phyloP scores from a whole-genome alignment of 2,329 filamentous ascomycete genomes.

The Venturia effusa region DNA sequence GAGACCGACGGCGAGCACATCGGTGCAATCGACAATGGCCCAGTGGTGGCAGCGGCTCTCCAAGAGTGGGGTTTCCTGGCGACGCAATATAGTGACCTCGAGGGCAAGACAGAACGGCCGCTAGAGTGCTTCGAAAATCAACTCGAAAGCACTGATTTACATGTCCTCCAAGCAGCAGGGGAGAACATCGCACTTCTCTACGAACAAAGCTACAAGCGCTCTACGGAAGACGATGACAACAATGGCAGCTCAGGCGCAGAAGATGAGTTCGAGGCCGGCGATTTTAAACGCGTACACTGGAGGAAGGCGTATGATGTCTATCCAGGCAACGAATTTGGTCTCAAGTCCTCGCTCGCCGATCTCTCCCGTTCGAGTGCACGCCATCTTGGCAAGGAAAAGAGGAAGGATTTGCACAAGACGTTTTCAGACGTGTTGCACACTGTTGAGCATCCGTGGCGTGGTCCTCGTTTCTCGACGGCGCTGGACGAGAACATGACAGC shows the following conservation, averaged over 20 bases:
- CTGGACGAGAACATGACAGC: slow-evolving; percentile 49
- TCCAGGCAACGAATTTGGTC: slow-evolving; percentile 42
- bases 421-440: slow-evolving; percentile 57
- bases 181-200: slow-evolving; percentile 75
- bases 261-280: slow-evolving; percentile 20
- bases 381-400: slow-evolving; percentile 54
- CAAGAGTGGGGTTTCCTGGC: slow-evolving; percentile 73
- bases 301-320: slow-evolving; percentile 54
- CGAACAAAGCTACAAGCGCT: slow-evolving; percentile 56
- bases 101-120: slow-evolving; percentile 58
- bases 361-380: slow-evolving; percentile 51
- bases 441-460: slow-evolving; percentile 54
- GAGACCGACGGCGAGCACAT: slow-evolving; percentile 67
- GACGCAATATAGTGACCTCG: slow-evolving; percentile 64
- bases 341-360: slow-evolving; percentile 47
- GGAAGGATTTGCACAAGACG: slow-evolving; percentile 53
- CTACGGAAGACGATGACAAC: slow-evolving; percentile 45
- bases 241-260: slow-evolving; percentile 34
- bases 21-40: slow-evolving; percentile 58
- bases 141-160: slow-evolving; percentile 60
- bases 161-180: slow-evolving; percentile 67
- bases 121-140: slow-evolving; percentile 79
- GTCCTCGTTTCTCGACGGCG: slow-evolving; percentile 55
- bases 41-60: slow-evolving; percentile 63
- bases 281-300: slow-evolving; percentile 5